These are phyloP conservation scores for Mycena latifolia DNA, from an alignment of 768 basidiomycete genomes.

Conservation along the genomic window DNA sequence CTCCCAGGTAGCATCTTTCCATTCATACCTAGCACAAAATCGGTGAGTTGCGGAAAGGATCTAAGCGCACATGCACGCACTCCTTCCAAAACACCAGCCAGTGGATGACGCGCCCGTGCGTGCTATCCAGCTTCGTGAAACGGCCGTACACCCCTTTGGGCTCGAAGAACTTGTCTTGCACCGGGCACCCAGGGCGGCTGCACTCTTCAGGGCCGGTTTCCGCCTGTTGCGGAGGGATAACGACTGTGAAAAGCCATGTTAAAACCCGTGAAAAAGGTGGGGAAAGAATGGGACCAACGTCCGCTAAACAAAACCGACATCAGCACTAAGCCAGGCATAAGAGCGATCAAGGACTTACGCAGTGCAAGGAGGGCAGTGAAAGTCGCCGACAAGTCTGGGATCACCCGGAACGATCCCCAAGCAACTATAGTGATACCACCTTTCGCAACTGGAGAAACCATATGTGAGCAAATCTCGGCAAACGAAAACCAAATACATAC, in stretches of 20 bases:
- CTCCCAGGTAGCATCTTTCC: constrained; percentile 29
- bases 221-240: not conserved
- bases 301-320: not conserved
- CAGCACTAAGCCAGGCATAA: not conserved
- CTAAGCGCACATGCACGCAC: constrained; percentile 1
- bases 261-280: not conserved
- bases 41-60: too few species aligned
- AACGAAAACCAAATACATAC: not conserved
- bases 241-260: not conserved
- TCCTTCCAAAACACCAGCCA: constrained; percentile 29
- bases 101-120: constrained; percentile 4
- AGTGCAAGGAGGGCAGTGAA: constrained; percentile 18
- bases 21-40: constrained; percentile 8
- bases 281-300: constrained; percentile 1
- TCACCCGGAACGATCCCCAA: constrained; percentile 15
- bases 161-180: constrained; percentile 11
- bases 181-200: constrained; percentile 15
- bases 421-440: constrained; percentile 26
- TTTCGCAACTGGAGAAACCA: not conserved
- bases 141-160: constrained; percentile 15
- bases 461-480: not conserved
- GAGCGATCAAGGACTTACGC: constrained; percentile 12
- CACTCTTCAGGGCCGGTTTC: not conserved
- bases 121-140: constrained; percentile 10
- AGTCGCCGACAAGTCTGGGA: constrained; percentile 12